Evolutionary conservation across 192 early-diverging fungal species (phyloP).

Genomic region (Dimargaris verticillata): DNA sequence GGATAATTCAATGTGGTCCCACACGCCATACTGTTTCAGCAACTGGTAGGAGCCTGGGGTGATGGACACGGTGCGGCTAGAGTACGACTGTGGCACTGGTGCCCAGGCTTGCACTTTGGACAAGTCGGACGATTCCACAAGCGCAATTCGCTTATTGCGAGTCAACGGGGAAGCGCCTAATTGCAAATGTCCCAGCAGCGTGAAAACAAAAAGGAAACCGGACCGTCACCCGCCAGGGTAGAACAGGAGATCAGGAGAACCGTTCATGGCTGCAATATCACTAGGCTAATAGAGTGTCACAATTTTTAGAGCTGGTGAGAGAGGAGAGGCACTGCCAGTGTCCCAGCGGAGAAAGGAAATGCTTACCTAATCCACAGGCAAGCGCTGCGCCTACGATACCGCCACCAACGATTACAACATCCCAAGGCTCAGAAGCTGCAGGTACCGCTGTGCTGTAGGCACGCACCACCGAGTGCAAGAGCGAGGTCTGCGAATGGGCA

Average conservation of each 20-base stretch:
- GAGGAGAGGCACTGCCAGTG: not conserved
- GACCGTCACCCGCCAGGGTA: not conserved
- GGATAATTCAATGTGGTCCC: slow-evolving; percentile 37
- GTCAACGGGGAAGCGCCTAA: slow-evolving; percentile 12
- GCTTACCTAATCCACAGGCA: slow-evolving; percentile 55
- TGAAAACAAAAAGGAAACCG: not conserved
- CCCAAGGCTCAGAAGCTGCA: slow-evolving; percentile 27
- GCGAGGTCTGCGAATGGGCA: too few species aligned
- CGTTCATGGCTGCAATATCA: not conserved
- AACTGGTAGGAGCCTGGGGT: slow-evolving; percentile 41
- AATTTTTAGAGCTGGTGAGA: not conserved
- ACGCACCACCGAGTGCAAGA: too few species aligned
- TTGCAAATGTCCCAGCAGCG: not conserved
- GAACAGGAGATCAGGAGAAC: not conserved
- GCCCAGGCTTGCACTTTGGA: slow-evolving; percentile 32
- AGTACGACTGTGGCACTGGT: slow-evolving; percentile 36
- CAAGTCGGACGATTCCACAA: slow-evolving; percentile 70
- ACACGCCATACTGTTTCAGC: slow-evolving; percentile 38
- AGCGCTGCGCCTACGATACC: slow-evolving; percentile 79
- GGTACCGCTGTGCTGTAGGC: too few species aligned
- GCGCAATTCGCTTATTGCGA: slow-evolving; percentile 35
- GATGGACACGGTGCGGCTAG: slow-evolving; percentile 69
- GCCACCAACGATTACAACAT: slow-evolving; percentile 81
- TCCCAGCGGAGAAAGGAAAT: not conserved
- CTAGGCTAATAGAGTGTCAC: not conserved